Base-by-base conservation (phyloP, 2,329 filamentous ascomycete genomes). In the Clonostachys solani region DNA sequence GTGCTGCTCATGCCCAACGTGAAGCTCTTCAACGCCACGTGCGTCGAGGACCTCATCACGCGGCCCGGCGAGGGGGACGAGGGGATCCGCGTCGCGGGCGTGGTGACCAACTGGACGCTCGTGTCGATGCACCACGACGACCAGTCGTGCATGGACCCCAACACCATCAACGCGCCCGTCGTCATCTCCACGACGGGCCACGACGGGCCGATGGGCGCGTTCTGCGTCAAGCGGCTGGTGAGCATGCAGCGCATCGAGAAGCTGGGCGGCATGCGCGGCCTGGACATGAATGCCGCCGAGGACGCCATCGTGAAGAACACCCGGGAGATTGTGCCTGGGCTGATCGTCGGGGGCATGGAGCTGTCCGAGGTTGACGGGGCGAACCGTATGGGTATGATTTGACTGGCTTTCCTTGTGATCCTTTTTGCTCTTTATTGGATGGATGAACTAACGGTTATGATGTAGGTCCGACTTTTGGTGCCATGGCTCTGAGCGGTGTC, bases 311-410 rank as follows among this genome's bases (percentile, higher is more conserved):
- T 96, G 64, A 95, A 94, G 77, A 78, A 86, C 56, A 96, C 91
- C 7, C 84, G 91, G 51, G 91, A 96, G 75, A 80, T 96, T 50
- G 83, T 91, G 13, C 89, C 89, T 6, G 91, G 92, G 29, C 74
- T 96, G 53, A 90, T 96, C 59, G 87, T 95, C n/a, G 92, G 91
- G 46, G 92, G 91, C 37, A 96, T 96, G 91, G 91, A 96, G 68
- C 74, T 96, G 55, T 89, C 84, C 49, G 91, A 96, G 69, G 84
- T 95, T 33, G 91, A 96, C 60, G 91, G 90, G 16, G 89, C 89
- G 52, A 95, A 95, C 73, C 82, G 91, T 46, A 96, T 96, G 91
- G 92, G 85, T 63, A 59, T 49, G 67, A 52, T 9, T 2, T 5
- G 29, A 35, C 17, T 17, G 23, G n/a, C n/a, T n/a, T n/a, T n/a